Conservation (phyloP, 345 rosid genomes). For the Rhodamnia argentea region DNA sequence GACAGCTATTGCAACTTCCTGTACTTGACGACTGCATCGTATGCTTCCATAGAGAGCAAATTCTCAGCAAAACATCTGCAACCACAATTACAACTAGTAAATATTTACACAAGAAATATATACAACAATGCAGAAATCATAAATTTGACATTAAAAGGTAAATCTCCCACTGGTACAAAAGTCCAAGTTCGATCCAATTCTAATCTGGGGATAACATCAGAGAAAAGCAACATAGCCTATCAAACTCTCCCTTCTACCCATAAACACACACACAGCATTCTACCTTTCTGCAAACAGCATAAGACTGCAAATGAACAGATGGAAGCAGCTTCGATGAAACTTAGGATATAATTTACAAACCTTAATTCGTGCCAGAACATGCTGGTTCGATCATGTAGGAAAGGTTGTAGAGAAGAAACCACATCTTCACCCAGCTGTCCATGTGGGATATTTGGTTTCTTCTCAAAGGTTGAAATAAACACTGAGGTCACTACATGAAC, state of each 20-base stretch:
- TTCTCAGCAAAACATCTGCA: constrained; percentile 58
- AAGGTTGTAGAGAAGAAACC: constrained; percentile 31
- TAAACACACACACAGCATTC: neutral
- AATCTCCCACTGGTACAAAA: neutral
- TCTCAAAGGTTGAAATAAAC: constrained; percentile 35
- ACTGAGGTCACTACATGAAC: constrained; percentile 55
- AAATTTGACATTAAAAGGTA: neutral
- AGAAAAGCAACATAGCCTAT: neutral
- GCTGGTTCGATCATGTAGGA: constrained; percentile 25
- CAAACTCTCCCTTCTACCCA: neutral
- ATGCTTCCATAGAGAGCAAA: constrained; percentile 50
- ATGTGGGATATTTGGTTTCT: constrained; percentile 8
- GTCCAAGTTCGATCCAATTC: neutral
- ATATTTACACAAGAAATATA: neutral
- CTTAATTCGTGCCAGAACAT: constrained; percentile 77
- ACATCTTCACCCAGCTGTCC: constrained; percentile 10
- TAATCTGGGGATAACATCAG: neutral
- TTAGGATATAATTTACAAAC: constrained; percentile 4
- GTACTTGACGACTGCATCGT: constrained; percentile 55
- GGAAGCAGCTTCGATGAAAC: neutral
- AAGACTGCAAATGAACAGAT: neutral
- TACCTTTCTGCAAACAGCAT: neutral
- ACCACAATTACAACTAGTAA: neutral
- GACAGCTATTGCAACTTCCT: constrained; percentile 8
- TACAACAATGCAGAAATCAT: neutral